These are phyloP conservation scores for Paracamarosporium sp. DNA, from an alignment of 2,329 filamentous ascomycete genomes.

Conservation along the genomic window DNA sequence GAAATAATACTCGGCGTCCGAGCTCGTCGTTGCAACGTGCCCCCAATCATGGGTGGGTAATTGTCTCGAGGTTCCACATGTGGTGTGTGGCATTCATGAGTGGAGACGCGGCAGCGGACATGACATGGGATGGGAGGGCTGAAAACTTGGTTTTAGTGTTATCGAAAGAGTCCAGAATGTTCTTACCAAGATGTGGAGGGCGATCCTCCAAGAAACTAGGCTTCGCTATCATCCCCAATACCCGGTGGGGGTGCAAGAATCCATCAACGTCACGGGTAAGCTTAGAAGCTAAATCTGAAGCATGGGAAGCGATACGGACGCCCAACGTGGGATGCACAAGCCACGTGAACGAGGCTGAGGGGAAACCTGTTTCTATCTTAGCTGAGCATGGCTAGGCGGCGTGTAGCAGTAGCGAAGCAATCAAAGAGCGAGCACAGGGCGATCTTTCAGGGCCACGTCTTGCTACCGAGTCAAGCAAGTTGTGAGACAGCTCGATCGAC, in stretches of 20 bases:
- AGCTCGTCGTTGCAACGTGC: too few species aligned
- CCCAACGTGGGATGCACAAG: constrained; percentile 5
- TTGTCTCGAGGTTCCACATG: not conserved
- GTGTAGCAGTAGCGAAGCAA: constrained; percentile 9
- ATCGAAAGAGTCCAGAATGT: constrained; percentile 1
- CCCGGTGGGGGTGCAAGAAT: not conserved
- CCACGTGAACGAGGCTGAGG: constrained; percentile 26
- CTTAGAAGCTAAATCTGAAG: not conserved
- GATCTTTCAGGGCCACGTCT: constrained; percentile 9
- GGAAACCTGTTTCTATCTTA: constrained; percentile 19
- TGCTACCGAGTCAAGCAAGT: constrained; percentile 11
- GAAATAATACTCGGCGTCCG: too few species aligned
- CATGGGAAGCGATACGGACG: not conserved
- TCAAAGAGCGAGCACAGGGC: constrained; percentile 6
- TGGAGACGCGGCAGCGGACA: not conserved
- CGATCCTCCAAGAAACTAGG: not conserved
- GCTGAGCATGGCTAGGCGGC: constrained; percentile 12
- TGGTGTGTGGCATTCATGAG: not conserved
- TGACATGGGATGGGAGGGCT: not conserved
- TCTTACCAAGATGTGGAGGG: not conserved
- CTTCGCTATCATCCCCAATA: not conserved
- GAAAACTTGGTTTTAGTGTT: not conserved
- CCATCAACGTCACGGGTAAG: not conserved
- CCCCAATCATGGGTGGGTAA: not conserved
- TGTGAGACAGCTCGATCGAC: constrained; percentile 15